These are phyloP conservation scores for Nigrospora oryzae DNA, from an alignment of 2,329 filamentous ascomycete genomes.

Conservation along the genomic window DNA sequence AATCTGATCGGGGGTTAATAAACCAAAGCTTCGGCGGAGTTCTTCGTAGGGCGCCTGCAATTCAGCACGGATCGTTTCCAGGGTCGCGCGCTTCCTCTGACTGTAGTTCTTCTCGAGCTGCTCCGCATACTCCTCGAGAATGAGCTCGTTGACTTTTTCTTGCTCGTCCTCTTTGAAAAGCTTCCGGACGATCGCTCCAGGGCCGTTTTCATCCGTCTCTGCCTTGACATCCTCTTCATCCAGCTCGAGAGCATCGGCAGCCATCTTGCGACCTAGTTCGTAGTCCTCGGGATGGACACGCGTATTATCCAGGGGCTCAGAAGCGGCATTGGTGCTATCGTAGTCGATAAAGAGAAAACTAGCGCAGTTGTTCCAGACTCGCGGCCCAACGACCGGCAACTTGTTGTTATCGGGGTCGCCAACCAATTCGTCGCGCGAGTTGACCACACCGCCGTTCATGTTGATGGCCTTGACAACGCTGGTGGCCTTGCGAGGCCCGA, in stretches of 20 bases:
- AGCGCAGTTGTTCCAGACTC: constrained; percentile 94
- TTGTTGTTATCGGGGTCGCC: constrained; percentile 77
- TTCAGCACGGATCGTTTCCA: constrained; percentile 93
- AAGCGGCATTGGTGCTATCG: constrained; percentile 70
- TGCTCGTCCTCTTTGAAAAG: constrained; percentile 92
- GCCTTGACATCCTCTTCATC: constrained; percentile 98
- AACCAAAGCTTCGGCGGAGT: constrained; percentile 69
- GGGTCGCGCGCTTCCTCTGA: constrained; percentile 87
- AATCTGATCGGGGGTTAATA: constrained; percentile 65
- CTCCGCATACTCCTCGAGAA: constrained; percentile 93
- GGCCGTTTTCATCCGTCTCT: constrained; percentile 82
- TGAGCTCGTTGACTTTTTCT: constrained; percentile 91
- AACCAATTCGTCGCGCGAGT: constrained; percentile 77
- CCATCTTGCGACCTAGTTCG: constrained; percentile 96
- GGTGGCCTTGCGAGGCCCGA: constrained; percentile 86
- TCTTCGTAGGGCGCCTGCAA: constrained; percentile 92
- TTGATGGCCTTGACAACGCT: constrained; percentile 84
- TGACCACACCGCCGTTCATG: constrained; percentile 78
- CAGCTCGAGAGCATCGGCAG: constrained; percentile 88
- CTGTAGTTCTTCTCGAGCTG: constrained; percentile 90
- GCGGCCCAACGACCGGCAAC: constrained; percentile 72
- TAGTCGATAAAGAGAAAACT: constrained; percentile 91
- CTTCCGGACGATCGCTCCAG: constrained; percentile 84
- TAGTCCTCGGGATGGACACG: constrained; percentile 98
- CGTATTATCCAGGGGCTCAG: constrained; percentile 92